Conservation (phyloP, 257 asterid species). For the Rubia yunnanensis region DNA sequence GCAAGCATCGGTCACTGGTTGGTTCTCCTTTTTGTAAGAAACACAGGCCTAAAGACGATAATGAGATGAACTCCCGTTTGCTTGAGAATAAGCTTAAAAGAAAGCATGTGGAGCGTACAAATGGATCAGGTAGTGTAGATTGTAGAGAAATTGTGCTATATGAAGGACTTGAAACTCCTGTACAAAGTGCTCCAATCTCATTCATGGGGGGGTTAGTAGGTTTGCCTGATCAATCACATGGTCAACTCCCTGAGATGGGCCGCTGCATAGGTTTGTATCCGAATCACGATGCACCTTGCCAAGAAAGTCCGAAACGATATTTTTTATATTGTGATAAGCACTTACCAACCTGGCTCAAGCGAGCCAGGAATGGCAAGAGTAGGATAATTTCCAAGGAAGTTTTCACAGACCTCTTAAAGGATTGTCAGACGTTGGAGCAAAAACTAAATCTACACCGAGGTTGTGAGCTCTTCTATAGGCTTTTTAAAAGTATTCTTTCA, state of each 20-base stretch:
- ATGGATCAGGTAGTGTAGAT: conserved; percentile 21
- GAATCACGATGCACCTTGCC: conserved; percentile 47
- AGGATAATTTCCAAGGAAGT: conserved; percentile 94
- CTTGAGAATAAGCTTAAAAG: conserved; percentile 51
- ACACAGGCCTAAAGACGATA: conserved; percentile 68
- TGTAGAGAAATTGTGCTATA: conserved; percentile 29
- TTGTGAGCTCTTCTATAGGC: conserved; percentile 85
- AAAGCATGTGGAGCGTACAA: conserved; percentile 40
- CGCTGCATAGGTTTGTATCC: conserved; percentile 67
- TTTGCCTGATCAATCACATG: conserved; percentile 32
- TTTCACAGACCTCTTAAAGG: conserved; percentile 61
- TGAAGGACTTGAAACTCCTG: conserved; percentile 32
- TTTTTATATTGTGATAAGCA: conserved; percentile 86
- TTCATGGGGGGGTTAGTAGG: conserved; percentile 31
- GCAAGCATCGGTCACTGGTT: conserved; percentile 81
- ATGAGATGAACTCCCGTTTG: conserved; percentile 19
- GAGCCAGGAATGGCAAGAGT: conserved; percentile 95
- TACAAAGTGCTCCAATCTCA: conserved; percentile 34
- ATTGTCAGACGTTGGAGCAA: conserved; percentile 65
- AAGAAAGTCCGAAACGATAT: conserved; percentile 66
- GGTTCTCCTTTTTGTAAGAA: conserved; percentile 95
- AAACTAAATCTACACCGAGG: conserved; percentile 75
- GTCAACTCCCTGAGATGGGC: conserved; percentile 29
- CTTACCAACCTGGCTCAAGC: conserved; percentile 96
- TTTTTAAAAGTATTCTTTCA: conserved; percentile 71